Evolutionary conservation across 352 stramenopile genomes (phyloP), one percentile per base, ranked within the genome.

Genomic region (Phytopythium ostracodes): DNA sequence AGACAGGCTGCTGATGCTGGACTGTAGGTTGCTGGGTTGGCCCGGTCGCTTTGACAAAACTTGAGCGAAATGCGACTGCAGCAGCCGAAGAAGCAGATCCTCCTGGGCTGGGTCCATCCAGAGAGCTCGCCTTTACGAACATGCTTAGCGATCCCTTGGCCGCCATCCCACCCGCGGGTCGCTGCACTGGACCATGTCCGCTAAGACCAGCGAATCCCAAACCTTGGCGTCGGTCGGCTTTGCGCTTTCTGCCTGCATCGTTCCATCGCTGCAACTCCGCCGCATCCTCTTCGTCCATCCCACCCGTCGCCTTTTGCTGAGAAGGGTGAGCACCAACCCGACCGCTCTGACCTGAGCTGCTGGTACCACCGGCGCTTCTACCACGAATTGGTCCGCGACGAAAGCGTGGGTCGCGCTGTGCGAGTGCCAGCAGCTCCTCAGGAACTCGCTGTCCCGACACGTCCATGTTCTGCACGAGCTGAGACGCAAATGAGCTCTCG

Each of bases 401-500:
- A 44, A 90, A 92, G 4, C 71, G 71, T 1, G 66, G 58, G 36
- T 90, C 79, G 18, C 65, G 56, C 52, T 76, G 72, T 8, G 83
- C 84, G 17, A 96, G 58, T 2, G 79, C 60, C 20, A 94, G 53
- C 12, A 96, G 59, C 29, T 94, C 87, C 1, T 59, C 6, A 11
- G 66, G 67, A 1, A 92, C 79, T 1, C 33, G 17, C 63, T 96
- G 88, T 0, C 78, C 71, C 2, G 88, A 90, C 0, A 91, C 66
- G 29, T 94, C 79, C 81, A 96, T 89, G 61, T 95, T 95, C 54
- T 91, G 76, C 44, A 96, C 87, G 15, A 96, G 63, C 43, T 92
- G 81, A 2, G 76, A 67, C 4, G 88, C 84, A 65, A 96, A 95
- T 22, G 87, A 72, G 6, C 68, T 70, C 58, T 96, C 84, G 29